Conservation (phyloP, 2,329 filamentous ascomycete genomes). For the Raffaelea albimanens region DNA sequence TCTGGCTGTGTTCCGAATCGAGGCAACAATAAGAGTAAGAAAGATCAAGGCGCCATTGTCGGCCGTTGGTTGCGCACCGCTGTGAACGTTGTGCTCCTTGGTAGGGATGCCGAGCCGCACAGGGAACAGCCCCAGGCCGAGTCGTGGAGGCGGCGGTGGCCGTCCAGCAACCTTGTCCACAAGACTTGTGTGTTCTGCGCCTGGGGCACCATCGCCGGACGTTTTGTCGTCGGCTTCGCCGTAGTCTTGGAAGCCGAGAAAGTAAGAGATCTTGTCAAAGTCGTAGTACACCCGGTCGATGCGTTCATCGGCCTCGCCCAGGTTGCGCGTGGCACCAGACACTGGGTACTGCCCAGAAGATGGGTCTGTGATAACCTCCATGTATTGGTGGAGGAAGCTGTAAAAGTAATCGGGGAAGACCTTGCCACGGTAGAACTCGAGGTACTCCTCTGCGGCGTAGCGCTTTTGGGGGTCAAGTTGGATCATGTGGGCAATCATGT, state of each 20-base stretch:
- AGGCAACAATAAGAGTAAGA: slow-evolving; percentile 78
- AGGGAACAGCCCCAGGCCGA: slow-evolving; percentile 60
- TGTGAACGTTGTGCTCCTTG: slow-evolving; percentile 61
- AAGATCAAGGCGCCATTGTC: slow-evolving; percentile 94
- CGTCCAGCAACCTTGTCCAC: background rate
- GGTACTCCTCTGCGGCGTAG: slow-evolving; percentile 87
- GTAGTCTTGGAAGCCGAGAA: slow-evolving; percentile 64
- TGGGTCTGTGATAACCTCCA: slow-evolving; percentile 89
- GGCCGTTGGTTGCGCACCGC: slow-evolving; percentile 48
- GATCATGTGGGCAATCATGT: slow-evolving; percentile 93
- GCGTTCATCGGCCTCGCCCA: slow-evolving; percentile 82
- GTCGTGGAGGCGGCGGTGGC: slow-evolving; percentile 26
- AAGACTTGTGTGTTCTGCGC: background rate
- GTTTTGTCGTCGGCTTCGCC: slow-evolving; percentile 7
- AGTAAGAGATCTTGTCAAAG: slow-evolving; percentile 96
- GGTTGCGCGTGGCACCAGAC: slow-evolving; percentile 58
- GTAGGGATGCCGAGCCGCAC: slow-evolving; percentile 80
- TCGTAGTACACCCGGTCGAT: slow-evolving; percentile 91
- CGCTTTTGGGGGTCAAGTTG: slow-evolving; percentile 84
- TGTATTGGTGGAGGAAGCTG: slow-evolving; percentile 93
- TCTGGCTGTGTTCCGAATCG: slow-evolving; percentile 78
- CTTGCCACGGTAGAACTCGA: slow-evolving; percentile 84
- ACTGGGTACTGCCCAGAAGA: slow-evolving; percentile 67
- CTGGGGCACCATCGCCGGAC: slow-evolving; percentile 11
- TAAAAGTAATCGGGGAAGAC: slow-evolving; percentile 97